Evolutionary conservation across 2,329 filamentous ascomycete genomes (phyloP), one percentile per base, ranked within the genome.

Genomic region (Truncatella angustata): DNA sequence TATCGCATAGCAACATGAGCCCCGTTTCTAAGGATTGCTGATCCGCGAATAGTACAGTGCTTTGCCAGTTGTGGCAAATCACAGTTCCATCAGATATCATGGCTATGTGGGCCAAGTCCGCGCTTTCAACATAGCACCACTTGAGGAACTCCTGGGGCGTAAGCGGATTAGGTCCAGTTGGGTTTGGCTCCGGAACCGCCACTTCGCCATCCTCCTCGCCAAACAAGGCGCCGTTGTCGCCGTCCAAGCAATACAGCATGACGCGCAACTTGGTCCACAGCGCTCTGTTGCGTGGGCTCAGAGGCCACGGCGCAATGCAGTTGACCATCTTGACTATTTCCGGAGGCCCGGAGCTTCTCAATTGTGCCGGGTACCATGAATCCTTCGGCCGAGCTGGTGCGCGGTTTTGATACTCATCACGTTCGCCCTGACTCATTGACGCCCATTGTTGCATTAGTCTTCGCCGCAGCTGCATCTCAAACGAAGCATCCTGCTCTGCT

Each of bases 101-200:
- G 7, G 43, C 43, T 7, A 46, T 20, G 11, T 46, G 24, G 14
- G 20, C 20, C 12, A 46, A 35, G 28, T 35, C 28, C 24, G 43
- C 43, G 14, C 26, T 46, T 34, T 46, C 43, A 10, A 46, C 28
- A n/a, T 46, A 34, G 26, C 43, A 23, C 43, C 43, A 46, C n/a
- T 34, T 35, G n/a, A 34, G 28, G 28, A 35, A 35, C 3, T 34
- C 28, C 16, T 12, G 26, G 9, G 43, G 43, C 20, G 28, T 46
- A 14, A 46, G 26, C 16, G 43, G 30, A 16, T 35, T 46, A 7
- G 43, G 43, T 4, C 30, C 43, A 9, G 43, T 18, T 3, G 43
- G 43, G 1, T 34, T 46, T 11, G 43, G 43, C 28, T 46, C 43
- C 2, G 14, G 16, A 14, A 23, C 26, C 9, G 43, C 28, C 4